These are phyloP conservation scores for Copromyces sp. DNA, from an alignment of 495 filamentous ascomycete genomes.

Conservation along the genomic window DNA sequence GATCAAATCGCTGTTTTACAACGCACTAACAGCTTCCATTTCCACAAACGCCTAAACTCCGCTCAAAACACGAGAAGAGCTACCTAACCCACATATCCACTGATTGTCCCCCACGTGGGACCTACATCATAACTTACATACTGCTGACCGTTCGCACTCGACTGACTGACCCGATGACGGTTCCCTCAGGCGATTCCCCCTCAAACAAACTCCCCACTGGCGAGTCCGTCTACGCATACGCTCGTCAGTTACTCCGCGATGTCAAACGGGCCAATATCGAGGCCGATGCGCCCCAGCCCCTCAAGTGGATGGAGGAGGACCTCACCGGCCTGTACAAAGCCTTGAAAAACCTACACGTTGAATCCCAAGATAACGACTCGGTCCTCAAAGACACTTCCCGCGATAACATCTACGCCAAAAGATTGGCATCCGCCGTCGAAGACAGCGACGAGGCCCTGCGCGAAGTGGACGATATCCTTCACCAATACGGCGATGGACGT, in stretches of 20 bases:
- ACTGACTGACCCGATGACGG: conserved; percentile 12
- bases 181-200: neutral
- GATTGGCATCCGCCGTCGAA: conserved; percentile 35
- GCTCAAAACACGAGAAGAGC: neutral
- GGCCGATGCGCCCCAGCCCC: conserved; percentile 25
- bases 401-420: conserved; percentile 26
- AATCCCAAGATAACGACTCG: conserved; percentile 39
- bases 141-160: no score
- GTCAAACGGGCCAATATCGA: conserved; percentile 14
- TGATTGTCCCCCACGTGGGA: neutral
- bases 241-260: conserved; percentile 18
- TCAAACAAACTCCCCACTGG: conserved; percentile 16
- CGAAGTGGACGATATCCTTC: conserved; percentile 37
- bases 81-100: neutral
- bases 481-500: conserved; percentile 19
- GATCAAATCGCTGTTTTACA: neutral
- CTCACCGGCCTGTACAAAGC: conserved; percentile 37
- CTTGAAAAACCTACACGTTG: conserved; percentile 38
- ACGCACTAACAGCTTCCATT: neutral
- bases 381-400: conserved; percentile 27
- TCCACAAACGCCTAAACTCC: neutral
- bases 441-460: conserved; percentile 40
- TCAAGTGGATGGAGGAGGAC: conserved; percentile 26
- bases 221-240: conserved; percentile 34
- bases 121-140: neutral